Conservation (phyloP, 2,329 filamentous ascomycete genomes). For the Tolypocladium sp. region DNA sequence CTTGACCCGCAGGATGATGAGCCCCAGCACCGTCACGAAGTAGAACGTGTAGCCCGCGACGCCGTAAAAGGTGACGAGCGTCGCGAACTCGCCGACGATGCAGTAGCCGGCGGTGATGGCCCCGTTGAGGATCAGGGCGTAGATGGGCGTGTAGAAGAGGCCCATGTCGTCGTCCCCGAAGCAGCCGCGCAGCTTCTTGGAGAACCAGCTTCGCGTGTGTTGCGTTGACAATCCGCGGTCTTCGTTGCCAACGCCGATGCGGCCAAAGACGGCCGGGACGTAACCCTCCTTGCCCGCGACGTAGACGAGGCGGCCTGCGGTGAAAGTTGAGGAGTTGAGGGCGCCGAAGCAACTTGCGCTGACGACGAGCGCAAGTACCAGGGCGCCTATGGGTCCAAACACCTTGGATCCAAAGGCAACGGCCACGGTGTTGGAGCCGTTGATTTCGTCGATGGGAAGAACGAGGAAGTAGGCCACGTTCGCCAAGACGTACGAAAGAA, state of each 20-base stretch:
- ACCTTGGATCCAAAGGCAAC: constrained; percentile 88
- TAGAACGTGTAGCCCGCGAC: constrained; percentile 97
- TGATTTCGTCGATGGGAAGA: constrained; percentile 69
- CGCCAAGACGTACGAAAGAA: constrained; percentile 79
- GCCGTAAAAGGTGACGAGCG: constrained; percentile 92
- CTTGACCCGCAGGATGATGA: constrained; percentile 80
- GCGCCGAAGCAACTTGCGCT: constrained; percentile 89
- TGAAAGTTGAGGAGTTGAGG: constrained; percentile 90
- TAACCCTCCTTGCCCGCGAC: constrained; percentile 93
- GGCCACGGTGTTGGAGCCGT: constrained; percentile 87
- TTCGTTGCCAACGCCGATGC: constrained; percentile 59
- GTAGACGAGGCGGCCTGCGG: constrained; percentile 84
- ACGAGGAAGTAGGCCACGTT: constrained; percentile 95
- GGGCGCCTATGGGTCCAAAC: constrained; percentile 73
- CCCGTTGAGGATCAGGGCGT: constrained; percentile 78
- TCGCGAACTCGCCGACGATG: constrained; percentile 79
- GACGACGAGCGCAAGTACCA: constrained; percentile 82
- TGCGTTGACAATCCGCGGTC: constrained; percentile 31
- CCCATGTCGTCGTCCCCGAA: constrained; percentile 70
- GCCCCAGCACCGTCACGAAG: constrained; percentile 85
- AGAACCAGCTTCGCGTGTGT: constrained; percentile 45
- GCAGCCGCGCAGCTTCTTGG: constrained; percentile 48
- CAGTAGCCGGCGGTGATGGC: constrained; percentile 69
- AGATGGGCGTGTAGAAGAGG: constrained; percentile 89
- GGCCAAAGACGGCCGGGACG: constrained; percentile 73